Evolutionary conservation across 805 yeast genomes (phyloP).

Genomic region (Zygosaccharomyces gambellarensis): DNA sequence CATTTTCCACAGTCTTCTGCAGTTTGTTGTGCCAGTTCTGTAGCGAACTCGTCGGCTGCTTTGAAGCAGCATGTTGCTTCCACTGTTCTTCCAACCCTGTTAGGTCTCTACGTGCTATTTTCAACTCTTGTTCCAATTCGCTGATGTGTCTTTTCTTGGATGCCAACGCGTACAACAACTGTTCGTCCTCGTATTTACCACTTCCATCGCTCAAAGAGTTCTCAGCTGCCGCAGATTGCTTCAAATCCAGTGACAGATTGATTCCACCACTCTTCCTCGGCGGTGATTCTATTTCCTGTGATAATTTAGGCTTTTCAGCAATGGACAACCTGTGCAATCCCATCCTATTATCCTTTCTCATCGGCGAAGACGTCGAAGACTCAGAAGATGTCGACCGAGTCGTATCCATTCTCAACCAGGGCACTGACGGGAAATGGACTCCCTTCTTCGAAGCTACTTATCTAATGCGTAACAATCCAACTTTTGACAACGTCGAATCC

Average conservation of each 20-base stretch:
- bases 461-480: neutral
- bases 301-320: conserved; percentile 10
- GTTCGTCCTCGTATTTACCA: conserved; percentile 7
- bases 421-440: conserved; percentile 10
- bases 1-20: conserved; percentile 18
- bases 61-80: conserved; percentile 1
- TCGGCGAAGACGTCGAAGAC: conserved; percentile 12
- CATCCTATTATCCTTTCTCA: conserved; percentile 15
- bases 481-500: conserved; percentile 27
- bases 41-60: conserved; percentile 6
- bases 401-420: conserved; percentile 4
- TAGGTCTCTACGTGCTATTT: conserved; percentile 37
- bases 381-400: conserved; percentile 5
- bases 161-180: conserved; percentile 40
- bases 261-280: neutral
- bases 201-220: neutral
- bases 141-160: conserved; percentile 49
- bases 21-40: conserved; percentile 14
- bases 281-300: conserved; percentile 1
- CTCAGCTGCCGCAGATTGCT: neutral
- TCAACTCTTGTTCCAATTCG: conserved; percentile 43
- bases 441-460: conserved; percentile 17
- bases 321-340: conserved; percentile 8
- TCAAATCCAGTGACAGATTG: neutral
- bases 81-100: conserved; percentile 30